phyloP scores from a whole-genome alignment of 2,329 filamentous ascomycete species.

The Pyrenophora seminiperda region DNA sequence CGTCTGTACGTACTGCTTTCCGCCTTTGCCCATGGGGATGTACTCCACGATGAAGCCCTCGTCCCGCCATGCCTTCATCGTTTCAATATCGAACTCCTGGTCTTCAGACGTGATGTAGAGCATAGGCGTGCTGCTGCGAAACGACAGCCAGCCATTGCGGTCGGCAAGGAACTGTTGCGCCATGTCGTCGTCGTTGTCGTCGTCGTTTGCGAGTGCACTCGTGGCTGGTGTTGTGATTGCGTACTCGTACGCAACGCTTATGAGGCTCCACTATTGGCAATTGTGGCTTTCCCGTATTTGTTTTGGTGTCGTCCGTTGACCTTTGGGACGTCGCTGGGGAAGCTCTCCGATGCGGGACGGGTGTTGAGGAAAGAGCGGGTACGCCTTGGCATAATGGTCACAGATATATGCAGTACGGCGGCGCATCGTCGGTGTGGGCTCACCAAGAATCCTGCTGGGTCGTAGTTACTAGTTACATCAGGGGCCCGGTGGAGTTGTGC shows the following conservation, averaged over 20 bases:
- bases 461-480: slow-evolving; percentile 5
- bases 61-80: slow-evolving; percentile 60
- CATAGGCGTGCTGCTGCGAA: slow-evolving; percentile 50
- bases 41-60: slow-evolving; percentile 67
- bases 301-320: slow-evolving; percentile 2
- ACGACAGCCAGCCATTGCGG: slow-evolving; percentile 47
- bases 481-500: slow-evolving; percentile 9
- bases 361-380: not conserved
- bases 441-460: slow-evolving; percentile 6
- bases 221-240: slow-evolving; percentile 1
- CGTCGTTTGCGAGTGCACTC: not conserved
- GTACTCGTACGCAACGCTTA: slow-evolving; percentile 3
- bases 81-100: slow-evolving; percentile 61
- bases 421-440: slow-evolving; percentile 8
- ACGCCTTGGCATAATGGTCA: not conserved
- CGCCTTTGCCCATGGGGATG: slow-evolving; percentile 58
- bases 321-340: not conserved
- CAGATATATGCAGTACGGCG: not conserved
- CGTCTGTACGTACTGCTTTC: slow-evolving; percentile 53
- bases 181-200: slow-evolving; percentile 26
- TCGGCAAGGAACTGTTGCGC: slow-evolving; percentile 46
- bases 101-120: slow-evolving; percentile 59
- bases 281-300: slow-evolving; percentile 7
- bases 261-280: slow-evolving; percentile 13
- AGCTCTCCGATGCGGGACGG: not conserved